These are phyloP conservation scores for Suillus occidentalis DNA, from an alignment of 768 basidiomycete genomes.

Conservation along the genomic window DNA sequence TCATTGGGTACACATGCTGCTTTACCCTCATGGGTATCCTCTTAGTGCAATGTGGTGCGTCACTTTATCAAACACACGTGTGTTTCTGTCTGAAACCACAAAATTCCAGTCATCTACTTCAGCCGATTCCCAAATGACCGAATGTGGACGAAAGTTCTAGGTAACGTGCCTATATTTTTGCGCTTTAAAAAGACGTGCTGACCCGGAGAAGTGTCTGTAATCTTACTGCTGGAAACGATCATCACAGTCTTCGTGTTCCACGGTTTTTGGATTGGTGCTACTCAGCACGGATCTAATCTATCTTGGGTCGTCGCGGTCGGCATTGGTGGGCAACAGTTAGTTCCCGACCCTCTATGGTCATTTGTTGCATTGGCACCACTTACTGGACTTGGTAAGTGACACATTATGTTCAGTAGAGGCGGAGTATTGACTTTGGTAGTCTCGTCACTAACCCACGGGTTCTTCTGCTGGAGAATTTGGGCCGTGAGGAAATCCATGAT, in stretches of 20 bases:
- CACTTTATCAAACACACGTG: too few species aligned
- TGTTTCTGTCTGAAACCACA: background rate
- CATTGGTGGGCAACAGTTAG: background rate
- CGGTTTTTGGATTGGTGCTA: conserved; percentile 15
- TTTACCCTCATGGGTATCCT: conserved; percentile 20
- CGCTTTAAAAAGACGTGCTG: background rate
- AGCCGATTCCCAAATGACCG: conserved; percentile 17
- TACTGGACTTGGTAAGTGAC: conserved; percentile 21
- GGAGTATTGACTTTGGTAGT: conserved; percentile 9
- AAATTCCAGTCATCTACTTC: conserved; percentile 19
- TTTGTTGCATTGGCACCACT: conserved; percentile 8
- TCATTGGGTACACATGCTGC: conserved; percentile 16
- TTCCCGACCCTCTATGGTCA: conserved; percentile 13
- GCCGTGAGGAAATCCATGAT: conserved; percentile 3
- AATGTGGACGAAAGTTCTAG: conserved; percentile 15
- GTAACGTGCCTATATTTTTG: conserved; percentile 2
- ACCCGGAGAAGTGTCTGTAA: conserved; percentile 8
- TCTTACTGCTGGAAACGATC: conserved; percentile 19
- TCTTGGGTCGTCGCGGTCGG: conserved; percentile 12
- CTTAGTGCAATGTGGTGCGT: conserved; percentile 16
- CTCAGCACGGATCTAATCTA: conserved; percentile 2
- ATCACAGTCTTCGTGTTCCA: conserved; percentile 15
- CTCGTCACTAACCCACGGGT: conserved; percentile 19
- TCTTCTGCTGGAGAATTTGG: conserved; percentile 25
- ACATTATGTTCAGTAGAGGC: background rate